Evolutionary conservation across 352 stramenopile genomes (phyloP), one percentile per base, ranked within the genome.

Genomic region (Paralagenidium karlingii): DNA sequence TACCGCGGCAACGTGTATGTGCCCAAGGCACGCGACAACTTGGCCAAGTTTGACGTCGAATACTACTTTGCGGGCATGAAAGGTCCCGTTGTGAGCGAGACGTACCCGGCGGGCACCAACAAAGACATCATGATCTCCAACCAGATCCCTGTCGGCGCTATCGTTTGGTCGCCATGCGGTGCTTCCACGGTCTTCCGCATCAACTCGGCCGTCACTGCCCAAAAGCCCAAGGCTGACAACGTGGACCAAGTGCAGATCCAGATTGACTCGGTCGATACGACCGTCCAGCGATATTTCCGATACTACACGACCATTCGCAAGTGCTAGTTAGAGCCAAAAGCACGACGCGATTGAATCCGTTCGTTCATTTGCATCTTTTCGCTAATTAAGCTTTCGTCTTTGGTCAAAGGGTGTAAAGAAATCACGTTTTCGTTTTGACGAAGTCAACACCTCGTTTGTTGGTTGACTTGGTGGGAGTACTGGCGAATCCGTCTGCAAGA

Each of bases 251-350:
- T 59, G 22, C 34, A 50, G 33, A 58, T 67, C 33, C 31, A 51
- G 15, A 31, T 67, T 18, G 53, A 67, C 34, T 58, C 57, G 38
- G 21, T 55, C 9, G 53, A 67, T 24, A 45, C 34, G n/a, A 45
- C 43, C 1, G 53, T 67, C 13, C 30, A 40, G 39, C 40, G 46
- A 16, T 58, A 59, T 16, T 70, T 75, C 43, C 62, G 46, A 34
- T 75, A 70, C 59, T 70, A 53, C 48, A 38, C 69, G 45, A 57
- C 47, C n/a, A 58, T 46, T 34, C 41, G 43, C 18, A 60, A 43
- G 34, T 63, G 55, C 40, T 8, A 31, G 8, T 43, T 24, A 25
- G n/a, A n/a, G n/a, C n/a, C n/a, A n/a, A n/a, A n/a, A n/a, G n/a
- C n/a, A n/a, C n/a, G n/a, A n/a, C n/a, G n/a, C n/a, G n/a, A n/a